Conservation (phyloP, 371 early-diverging fungal genomes). For the Hamiltosporidium tvaerminnensis region DNA sequence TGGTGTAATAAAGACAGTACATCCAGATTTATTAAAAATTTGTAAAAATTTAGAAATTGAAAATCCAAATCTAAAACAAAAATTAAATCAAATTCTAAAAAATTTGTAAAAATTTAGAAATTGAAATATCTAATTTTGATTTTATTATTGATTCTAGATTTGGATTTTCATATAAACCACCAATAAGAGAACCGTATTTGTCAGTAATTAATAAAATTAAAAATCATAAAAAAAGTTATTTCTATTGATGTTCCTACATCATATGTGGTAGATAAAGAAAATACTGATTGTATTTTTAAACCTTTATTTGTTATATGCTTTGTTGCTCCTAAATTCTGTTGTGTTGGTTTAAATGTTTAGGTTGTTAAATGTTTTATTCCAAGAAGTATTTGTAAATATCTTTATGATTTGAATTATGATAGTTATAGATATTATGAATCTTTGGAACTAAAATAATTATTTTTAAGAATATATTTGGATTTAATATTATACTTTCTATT, state of each 20-base stretch:
- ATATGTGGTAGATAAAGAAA: slow-evolving; percentile 4
- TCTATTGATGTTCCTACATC: slow-evolving; percentile 12
- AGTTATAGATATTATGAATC: no score
- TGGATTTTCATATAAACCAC: slow-evolving; percentile 7
- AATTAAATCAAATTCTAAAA: not conserved
- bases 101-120: slow-evolving; percentile 1
- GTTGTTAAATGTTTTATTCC: slow-evolving; percentile 5
- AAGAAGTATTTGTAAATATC: not conserved
- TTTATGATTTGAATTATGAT: no score
- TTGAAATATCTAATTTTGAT: not conserved
- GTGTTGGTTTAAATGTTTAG: not conserved
- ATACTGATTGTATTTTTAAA: not conserved
- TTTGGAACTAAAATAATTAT: no score
- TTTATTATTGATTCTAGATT: slow-evolving; percentile 9
- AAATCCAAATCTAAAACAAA: no score
- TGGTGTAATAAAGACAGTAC: no score
- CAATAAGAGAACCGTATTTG: slow-evolving; percentile 6
- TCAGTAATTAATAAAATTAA: not conserved
- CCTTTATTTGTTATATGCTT: slow-evolving; percentile 1
- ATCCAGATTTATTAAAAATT: not conserved
- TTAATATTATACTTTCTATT: no score
- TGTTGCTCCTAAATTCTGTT: slow-evolving; percentile 8
- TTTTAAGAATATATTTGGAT: no score
- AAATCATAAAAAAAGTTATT: not conserved
- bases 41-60: no score